A percentile compares a stretch with the other conserved stretches of the same genome.
Evolutionary conservation across 192 early-diverging fungal species (phyloP).

Genomic region (Podochytrium sp.): DNA sequence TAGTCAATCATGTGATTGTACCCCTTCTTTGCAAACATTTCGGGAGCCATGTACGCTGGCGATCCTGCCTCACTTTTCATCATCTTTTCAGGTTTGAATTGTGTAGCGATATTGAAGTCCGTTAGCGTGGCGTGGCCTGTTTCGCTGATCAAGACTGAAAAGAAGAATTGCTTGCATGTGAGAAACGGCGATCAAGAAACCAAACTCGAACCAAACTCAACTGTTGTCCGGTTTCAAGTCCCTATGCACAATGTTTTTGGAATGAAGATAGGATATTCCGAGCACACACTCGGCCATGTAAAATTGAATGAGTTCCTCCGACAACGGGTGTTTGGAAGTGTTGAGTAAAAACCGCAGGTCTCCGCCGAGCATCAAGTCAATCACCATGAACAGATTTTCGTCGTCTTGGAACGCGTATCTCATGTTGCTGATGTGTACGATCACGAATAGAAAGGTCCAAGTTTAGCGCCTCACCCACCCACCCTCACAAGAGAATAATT

Average conservation of each 20-base stretch:
- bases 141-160: conserved; percentile 69
- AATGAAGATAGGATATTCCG: conserved; percentile 52
- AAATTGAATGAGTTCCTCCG: conserved; percentile 48
- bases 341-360: conserved; percentile 60
- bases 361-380: conserved; percentile 61
- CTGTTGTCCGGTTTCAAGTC: conserved; percentile 49
- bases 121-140: conserved; percentile 88
- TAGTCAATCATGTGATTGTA: conserved; percentile 64
- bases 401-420: conserved; percentile 71
- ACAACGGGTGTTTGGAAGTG: conserved; percentile 32
- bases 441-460: not conserved
- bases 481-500: not conserved
- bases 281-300: conserved; percentile 44
- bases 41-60: conserved; percentile 84
- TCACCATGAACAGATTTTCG: conserved; percentile 68
- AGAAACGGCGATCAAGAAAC: conserved; percentile 53
- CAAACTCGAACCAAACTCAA: conserved; percentile 59
- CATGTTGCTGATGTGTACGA: conserved; percentile 39
- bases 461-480: not conserved
- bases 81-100: conserved; percentile 65
- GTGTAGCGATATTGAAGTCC: conserved; percentile 95
- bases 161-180: not conserved
- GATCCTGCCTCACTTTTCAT: conserved; percentile 88
- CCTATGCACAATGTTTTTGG: conserved; percentile 53
- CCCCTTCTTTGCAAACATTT: conserved; percentile 50